A percentile compares a stretch with the other conserved stretches of the same genome.
Conservation (phyloP, 352 stramenopile genomes). For the Phytophthora sansomeana region DNA sequence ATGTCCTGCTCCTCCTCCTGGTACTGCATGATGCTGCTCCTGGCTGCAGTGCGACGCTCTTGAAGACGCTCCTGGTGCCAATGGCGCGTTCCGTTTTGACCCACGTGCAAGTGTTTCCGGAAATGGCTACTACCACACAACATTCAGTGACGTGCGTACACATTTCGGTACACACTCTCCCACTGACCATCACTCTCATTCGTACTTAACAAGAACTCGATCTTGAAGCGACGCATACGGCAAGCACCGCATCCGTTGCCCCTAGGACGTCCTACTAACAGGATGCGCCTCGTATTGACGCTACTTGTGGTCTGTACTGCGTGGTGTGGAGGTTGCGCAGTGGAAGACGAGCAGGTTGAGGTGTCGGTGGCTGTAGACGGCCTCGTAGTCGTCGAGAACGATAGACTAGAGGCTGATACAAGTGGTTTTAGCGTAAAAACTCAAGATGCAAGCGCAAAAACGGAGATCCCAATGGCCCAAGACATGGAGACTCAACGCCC, state of each 20-base stretch:
- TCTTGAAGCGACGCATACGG: constrained; percentile 24
- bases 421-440: neutral
- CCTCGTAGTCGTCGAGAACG: constrained; percentile 12
- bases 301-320: constrained; percentile 1
- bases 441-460: neutral
- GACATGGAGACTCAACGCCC: too few species aligned
- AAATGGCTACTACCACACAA: neutral
- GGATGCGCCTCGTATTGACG: neutral
- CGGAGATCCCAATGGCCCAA: too few species aligned
- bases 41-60: neutral
- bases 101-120: neutral
- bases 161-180: constrained; percentile 10
- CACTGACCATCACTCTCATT: constrained; percentile 17
- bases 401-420: neutral
- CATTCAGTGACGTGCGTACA: constrained; percentile 5
- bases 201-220: constrained; percentile 15
- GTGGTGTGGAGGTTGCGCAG: neutral
- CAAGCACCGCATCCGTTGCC: too few species aligned
- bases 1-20: constrained; percentile 56
- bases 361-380: constrained; percentile 24
- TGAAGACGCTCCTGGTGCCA: neutral
- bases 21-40: constrained; percentile 32
- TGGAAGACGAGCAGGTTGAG: constrained; percentile 11
- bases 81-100: neutral
- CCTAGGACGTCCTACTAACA: too few species aligned